Conservation (phyloP, 768 basidiomycete genomes). For the Leccinum aurantiacum region DNA sequence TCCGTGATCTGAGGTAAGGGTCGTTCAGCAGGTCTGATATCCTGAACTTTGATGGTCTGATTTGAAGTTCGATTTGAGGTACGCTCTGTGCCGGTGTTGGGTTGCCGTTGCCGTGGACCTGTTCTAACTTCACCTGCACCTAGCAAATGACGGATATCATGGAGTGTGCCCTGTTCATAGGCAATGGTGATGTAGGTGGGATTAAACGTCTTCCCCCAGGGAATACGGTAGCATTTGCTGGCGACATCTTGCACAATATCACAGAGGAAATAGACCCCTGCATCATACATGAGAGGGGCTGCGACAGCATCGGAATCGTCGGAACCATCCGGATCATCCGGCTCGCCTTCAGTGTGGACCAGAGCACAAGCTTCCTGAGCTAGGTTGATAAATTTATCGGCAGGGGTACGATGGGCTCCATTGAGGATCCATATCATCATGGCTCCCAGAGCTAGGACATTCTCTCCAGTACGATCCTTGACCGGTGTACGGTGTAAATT, state of each 20-base stretch:
- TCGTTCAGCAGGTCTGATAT: not conserved
- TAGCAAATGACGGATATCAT: not conserved
- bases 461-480: not conserved
- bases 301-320: not conserved
- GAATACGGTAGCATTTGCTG: not conserved
- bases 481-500: not conserved
- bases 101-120: not conserved
- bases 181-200: not conserved
- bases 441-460: slow-evolving; percentile 2
- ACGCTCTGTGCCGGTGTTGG: not conserved
- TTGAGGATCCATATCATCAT: slow-evolving; percentile 9
- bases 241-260: not conserved
- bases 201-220: not conserved
- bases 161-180: not conserved
- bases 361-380: not conserved
- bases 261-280: slow-evolving; percentile 5
- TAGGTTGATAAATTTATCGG: not conserved
- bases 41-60: not conserved
- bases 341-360: not conserved
- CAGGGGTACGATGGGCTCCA: not conserved
- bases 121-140: not conserved
- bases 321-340: not conserved
- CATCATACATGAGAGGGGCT: slow-evolving; percentile 6
- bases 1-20: not conserved
- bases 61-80: not conserved